These are phyloP conservation scores for Aspergillus asperescens DNA, from an alignment of 495 filamentous ascomycete species.

Conservation along the genomic window DNA sequence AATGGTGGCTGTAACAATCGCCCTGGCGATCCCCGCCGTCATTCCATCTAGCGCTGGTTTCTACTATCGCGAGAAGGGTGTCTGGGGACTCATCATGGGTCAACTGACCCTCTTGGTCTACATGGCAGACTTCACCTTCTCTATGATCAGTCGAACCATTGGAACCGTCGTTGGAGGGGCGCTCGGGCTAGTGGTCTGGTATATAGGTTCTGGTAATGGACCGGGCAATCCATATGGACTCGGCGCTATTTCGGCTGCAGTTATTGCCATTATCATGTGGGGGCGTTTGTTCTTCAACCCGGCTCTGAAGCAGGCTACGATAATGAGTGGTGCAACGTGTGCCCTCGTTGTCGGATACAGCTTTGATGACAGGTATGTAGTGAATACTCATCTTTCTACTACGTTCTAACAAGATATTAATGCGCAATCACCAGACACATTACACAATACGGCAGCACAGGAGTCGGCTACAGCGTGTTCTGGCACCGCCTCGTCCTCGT, in stretches of 20 bases:
- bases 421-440: slow-evolving; percentile 35
- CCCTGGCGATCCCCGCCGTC: slow-evolving; percentile 33
- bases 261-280: slow-evolving; percentile 35
- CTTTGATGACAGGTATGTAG: slow-evolving; percentile 36
- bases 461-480: slow-evolving; percentile 41
- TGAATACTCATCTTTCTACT: not conserved
- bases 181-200: slow-evolving; percentile 40
- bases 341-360: slow-evolving; percentile 40
- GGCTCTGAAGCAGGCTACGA: slow-evolving; percentile 28
- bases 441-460: slow-evolving; percentile 37
- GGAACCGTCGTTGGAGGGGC: slow-evolving; percentile 39
- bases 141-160: slow-evolving; percentile 26
- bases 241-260: slow-evolving; percentile 30
- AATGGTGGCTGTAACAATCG: slow-evolving; percentile 38
- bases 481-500: slow-evolving; percentile 42
- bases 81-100: slow-evolving; percentile 46
- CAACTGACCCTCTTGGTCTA: slow-evolving; percentile 40
- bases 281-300: slow-evolving; percentile 28
- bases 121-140: slow-evolving; percentile 43
- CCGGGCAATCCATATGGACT: slow-evolving; percentile 40
- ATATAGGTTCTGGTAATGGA: slow-evolving; percentile 42
- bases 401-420: not conserved
- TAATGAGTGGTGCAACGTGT: slow-evolving; percentile 41
- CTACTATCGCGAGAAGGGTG: slow-evolving; percentile 41
- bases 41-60: slow-evolving; percentile 41